Evolutionary conservation across 2,329 filamentous ascomycete genomes (phyloP).

Genomic region (Chaetothyriales sp.): DNA sequence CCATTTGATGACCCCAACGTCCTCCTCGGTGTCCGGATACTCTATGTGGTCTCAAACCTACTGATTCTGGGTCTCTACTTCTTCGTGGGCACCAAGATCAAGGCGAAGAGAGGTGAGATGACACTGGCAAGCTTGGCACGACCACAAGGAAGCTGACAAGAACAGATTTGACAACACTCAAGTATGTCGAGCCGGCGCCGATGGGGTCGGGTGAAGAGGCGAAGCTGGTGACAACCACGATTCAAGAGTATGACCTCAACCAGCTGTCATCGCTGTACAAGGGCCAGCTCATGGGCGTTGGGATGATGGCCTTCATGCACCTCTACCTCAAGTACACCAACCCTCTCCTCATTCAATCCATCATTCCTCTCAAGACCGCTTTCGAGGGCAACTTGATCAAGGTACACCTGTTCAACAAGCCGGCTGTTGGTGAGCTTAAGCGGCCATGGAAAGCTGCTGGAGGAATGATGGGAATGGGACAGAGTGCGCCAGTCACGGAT

Average conservation of each 20-base stretch:
- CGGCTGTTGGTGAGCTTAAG: slow-evolving; percentile 80
- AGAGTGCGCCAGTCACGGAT: slow-evolving; percentile 66
- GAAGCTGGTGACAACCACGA: slow-evolving; percentile 90
- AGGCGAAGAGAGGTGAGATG: slow-evolving; percentile 91
- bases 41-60: slow-evolving; percentile 58
- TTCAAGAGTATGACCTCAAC: slow-evolving; percentile 81
- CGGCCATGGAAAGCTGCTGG: slow-evolving; percentile 80
- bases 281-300: slow-evolving; percentile 84
- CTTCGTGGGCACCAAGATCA: slow-evolving; percentile 71
- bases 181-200: slow-evolving; percentile 91
- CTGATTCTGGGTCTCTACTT: slow-evolving; percentile 74
- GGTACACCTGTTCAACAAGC: slow-evolving; percentile 79
- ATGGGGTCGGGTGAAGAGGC: slow-evolving; percentile 89
- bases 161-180: slow-evolving; percentile 85
- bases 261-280: slow-evolving; percentile 79
- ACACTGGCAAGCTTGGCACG: neutral
- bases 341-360: slow-evolving; percentile 94
- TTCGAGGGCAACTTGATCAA: slow-evolving; percentile 93
- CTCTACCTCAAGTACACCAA: slow-evolving; percentile 99
- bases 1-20: slow-evolving; percentile 79
- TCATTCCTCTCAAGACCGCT: slow-evolving; percentile 91
- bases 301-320: slow-evolving; percentile 98
- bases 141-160: neutral
- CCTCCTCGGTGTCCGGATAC: slow-evolving; percentile 46
- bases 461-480: slow-evolving; percentile 64